phyloP scores from a whole-genome alignment of 768 basidiomycete genomes.

The Mycena chlorophos region DNA sequence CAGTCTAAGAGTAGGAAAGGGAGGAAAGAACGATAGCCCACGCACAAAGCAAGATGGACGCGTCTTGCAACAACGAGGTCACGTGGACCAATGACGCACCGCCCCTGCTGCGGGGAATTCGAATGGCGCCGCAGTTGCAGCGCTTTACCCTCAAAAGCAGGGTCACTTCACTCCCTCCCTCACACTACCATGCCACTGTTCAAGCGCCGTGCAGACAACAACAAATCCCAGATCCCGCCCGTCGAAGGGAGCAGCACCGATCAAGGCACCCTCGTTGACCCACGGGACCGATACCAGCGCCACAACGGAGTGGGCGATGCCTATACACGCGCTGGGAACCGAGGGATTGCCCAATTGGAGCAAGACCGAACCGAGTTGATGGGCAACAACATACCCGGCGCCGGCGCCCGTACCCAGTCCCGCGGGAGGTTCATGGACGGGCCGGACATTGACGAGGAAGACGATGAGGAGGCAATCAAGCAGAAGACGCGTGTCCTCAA shows the following conservation, averaged over 20 bases:
- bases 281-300: conserved; percentile 34
- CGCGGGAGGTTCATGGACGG: conserved; percentile 43
- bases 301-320: conserved; percentile 40
- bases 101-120: too few species aligned
- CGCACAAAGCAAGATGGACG: too few species aligned
- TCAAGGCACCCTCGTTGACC: conserved; percentile 12
- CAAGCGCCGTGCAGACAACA: conserved; percentile 13
- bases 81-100: too few species aligned
- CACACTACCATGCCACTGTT: conserved; percentile 19
- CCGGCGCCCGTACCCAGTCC: conserved; percentile 47
- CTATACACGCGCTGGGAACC: conserved; percentile 40
- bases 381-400: conserved; percentile 52
- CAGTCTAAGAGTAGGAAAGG: too few species aligned
- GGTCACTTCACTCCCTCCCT: conserved; percentile 1
- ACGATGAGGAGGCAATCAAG: conserved; percentile 77
- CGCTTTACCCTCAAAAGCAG: background rate
- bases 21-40: too few species aligned
- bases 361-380: conserved; percentile 54
- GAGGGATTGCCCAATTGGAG: conserved; percentile 36
- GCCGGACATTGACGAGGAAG: conserved; percentile 50
- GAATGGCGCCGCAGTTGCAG: conserved; percentile 1
- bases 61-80: too few species aligned
- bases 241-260: conserved; percentile 29
- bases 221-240: conserved; percentile 43
- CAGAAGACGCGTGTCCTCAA: conserved; percentile 67